A percentile compares a stretch with the other conserved stretches of the same genome.
These are phyloP conservation scores for Perkinsus chesapeaki DNA, from an alignment of 169 alveolate genomes.

Conservation along the genomic window DNA sequence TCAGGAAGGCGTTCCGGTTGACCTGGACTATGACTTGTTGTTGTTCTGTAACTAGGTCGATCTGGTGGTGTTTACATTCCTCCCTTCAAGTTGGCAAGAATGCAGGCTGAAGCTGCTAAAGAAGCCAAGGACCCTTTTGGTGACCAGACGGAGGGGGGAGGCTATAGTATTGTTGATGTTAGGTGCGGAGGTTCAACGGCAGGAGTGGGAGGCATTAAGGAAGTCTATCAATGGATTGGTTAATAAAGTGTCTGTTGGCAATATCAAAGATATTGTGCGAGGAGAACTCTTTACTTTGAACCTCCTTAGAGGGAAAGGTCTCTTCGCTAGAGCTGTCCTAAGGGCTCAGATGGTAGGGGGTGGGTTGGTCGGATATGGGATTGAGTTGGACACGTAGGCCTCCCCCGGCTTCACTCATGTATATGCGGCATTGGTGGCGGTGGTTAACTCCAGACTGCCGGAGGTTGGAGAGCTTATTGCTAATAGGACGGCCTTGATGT, in stretches of 20 bases:
- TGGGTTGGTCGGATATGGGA: background rate
- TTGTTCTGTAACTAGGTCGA: slow-evolving; percentile 39
- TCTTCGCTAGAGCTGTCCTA: slow-evolving; percentile 87
- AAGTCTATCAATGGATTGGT: slow-evolving; percentile 90
- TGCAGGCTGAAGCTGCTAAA: slow-evolving; percentile 79
- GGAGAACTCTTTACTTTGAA: slow-evolving; percentile 92
- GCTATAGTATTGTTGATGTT: slow-evolving; percentile 29
- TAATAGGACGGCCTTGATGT: slow-evolving; percentile 81
- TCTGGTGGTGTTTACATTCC: slow-evolving; percentile 95
- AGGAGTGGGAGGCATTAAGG: slow-evolving; percentile 93
- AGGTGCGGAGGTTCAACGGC: slow-evolving; percentile 83
- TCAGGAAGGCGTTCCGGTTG: no score
- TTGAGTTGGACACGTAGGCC: no score
- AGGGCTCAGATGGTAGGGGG: slow-evolving; percentile 83
- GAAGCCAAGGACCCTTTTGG: background rate
- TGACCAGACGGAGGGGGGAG: background rate
- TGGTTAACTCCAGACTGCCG: slow-evolving; percentile 95
- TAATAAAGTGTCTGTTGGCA: slow-evolving; percentile 86
- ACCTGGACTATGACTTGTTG: no score
- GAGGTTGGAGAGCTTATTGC: slow-evolving; percentile 91
- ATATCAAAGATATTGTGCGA: slow-evolving; percentile 56
- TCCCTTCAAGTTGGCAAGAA: slow-evolving; percentile 86
- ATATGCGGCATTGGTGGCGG: slow-evolving; percentile 90
- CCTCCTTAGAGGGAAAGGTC: slow-evolving; percentile 94
- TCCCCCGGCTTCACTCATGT: slow-evolving; percentile 94